Percentiles rank a stretch among this genome's conserved stretches.
These are phyloP conservation scores for Globisporangium echinulatum DNA, from an alignment of 352 stramenopile species.

Conservation along the genomic window DNA sequence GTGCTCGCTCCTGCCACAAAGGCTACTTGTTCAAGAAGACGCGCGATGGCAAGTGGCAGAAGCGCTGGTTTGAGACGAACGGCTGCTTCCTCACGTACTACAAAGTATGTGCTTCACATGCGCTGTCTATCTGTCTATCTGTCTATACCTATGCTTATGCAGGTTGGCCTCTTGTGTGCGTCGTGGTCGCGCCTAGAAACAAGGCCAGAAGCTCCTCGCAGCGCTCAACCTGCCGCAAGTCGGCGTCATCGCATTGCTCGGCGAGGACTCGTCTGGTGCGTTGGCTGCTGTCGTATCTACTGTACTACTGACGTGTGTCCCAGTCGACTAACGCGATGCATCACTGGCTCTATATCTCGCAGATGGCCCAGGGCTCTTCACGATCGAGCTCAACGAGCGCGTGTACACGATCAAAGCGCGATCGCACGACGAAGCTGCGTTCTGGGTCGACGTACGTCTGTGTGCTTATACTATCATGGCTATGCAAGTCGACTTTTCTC, in stretches of 20 bases:
- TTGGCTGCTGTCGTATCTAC: not conserved
- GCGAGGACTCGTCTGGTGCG: conserved; percentile 61
- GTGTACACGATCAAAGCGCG: conserved; percentile 89
- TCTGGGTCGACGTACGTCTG: conserved; percentile 72
- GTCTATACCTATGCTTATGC: too few species aligned
- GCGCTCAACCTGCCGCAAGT: conserved; percentile 91
- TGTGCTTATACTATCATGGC: too few species aligned
- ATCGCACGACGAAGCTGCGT: conserved; percentile 77
- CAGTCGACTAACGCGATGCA: not conserved
- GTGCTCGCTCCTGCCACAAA: conserved; percentile 5
- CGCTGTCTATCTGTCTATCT: not conserved
- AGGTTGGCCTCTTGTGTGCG: too few species aligned
- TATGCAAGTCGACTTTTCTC: too few species aligned
- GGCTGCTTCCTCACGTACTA: conserved; percentile 98
- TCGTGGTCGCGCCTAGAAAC: conserved; percentile 39
- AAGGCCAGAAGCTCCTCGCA: conserved; percentile 92
- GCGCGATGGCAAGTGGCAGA: conserved; percentile 94
- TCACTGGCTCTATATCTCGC: not conserved
- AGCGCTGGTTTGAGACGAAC: conserved; percentile 98
- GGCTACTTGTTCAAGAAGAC: conserved; percentile 94
- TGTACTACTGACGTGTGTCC: too few species aligned
- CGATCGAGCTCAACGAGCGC: conserved; percentile 86
- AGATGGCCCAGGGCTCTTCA: conserved; percentile 84
- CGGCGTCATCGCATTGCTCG: conserved; percentile 68
- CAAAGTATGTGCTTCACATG: conserved; percentile 63